Evolutionary conservation across 163 green algal species (phyloP).

Genomic region (Coccomyxa subellipsoidea): DNA sequence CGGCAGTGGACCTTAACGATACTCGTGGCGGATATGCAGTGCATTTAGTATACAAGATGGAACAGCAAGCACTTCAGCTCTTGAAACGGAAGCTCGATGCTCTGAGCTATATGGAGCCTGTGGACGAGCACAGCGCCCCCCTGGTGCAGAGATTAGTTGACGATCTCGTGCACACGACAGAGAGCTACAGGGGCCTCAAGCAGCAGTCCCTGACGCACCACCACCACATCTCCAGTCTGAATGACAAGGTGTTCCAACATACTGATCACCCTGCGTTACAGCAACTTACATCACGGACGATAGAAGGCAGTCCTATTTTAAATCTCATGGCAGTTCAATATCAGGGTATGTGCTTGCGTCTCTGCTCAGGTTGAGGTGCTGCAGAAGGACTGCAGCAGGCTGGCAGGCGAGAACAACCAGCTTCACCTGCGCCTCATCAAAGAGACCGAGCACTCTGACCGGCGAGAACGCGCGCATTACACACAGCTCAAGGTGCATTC

Average conservation of each 20-base stretch:
- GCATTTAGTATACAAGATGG: neutral
- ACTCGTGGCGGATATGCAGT: neutral
- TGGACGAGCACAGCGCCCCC: conserved; percentile 1
- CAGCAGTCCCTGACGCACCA: conserved; percentile 18
- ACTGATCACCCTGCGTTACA: neutral
- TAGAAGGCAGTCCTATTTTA: neutral
- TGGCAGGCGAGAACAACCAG: conserved; percentile 63
- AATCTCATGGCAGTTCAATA: neutral
- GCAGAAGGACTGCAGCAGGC: conserved; percentile 42
- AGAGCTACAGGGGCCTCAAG: conserved; percentile 61
- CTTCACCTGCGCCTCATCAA: conserved; percentile 67
- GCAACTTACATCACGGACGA: neutral
- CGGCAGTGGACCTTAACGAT: neutral
- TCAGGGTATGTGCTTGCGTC: neutral
- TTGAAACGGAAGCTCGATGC: neutral
- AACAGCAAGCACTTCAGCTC: neutral
- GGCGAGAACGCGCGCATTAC: conserved; percentile 33
- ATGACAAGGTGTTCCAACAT: neutral
- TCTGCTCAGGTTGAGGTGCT: conserved; percentile 56
- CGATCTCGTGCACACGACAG: conserved; percentile 65
- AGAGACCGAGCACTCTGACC: conserved; percentile 46
- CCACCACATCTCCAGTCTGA: neutral
- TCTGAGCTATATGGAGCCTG: neutral
- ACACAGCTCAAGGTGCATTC: conserved; percentile 17
- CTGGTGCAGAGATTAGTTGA: conserved; percentile 50